Evolutionary conservation across 2,329 filamentous ascomycete genomes (phyloP).

Genomic region (Neophaeococcomyces aloes): DNA sequence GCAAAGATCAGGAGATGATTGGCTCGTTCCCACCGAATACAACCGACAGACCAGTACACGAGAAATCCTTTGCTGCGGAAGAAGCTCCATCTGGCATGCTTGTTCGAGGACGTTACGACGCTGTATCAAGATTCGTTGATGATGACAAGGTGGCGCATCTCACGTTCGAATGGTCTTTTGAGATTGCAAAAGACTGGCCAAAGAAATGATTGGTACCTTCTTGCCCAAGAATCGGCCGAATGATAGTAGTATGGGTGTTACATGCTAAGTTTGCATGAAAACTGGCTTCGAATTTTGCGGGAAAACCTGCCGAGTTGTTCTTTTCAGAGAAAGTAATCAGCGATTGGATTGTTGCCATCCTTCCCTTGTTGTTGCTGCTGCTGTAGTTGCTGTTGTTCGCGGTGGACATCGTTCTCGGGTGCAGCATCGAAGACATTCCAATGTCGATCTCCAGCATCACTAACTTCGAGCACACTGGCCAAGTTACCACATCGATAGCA

Average conservation of each 20-base stretch:
- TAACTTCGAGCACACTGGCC: constrained; percentile 92
- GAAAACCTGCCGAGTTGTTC: background rate
- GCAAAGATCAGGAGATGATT: constrained; percentile 98
- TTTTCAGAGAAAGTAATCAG: constrained; percentile 59
- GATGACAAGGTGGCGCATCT: constrained; percentile 88
- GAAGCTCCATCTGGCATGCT: constrained; percentile 88
- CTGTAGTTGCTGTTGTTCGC: constrained; percentile 65
- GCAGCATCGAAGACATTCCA: constrained; percentile 98
- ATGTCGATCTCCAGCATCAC: constrained; percentile 80
- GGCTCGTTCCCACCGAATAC: constrained; percentile 93
- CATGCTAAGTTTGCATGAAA: background rate
- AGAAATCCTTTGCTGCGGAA: constrained; percentile 74
- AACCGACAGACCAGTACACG: constrained; percentile 70
- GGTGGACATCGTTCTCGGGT: constrained; percentile 85
- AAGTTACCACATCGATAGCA: constrained; percentile 94
- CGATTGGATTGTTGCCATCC: constrained; percentile 60
- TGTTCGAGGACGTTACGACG: constrained; percentile 80
- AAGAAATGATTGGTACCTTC: background rate
- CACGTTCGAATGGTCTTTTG: constrained; percentile 90
- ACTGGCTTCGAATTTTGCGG: background rate
- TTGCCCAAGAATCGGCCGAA: background rate
- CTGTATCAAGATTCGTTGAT: constrained; percentile 81
- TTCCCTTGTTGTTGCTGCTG: constrained; percentile 40
- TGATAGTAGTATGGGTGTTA: background rate
- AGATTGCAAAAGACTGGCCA: constrained; percentile 92